These are phyloP conservation scores for Geotrichum candidum DNA, from an alignment of 1,139 yeast genomes.

Conservation along the genomic window DNA sequence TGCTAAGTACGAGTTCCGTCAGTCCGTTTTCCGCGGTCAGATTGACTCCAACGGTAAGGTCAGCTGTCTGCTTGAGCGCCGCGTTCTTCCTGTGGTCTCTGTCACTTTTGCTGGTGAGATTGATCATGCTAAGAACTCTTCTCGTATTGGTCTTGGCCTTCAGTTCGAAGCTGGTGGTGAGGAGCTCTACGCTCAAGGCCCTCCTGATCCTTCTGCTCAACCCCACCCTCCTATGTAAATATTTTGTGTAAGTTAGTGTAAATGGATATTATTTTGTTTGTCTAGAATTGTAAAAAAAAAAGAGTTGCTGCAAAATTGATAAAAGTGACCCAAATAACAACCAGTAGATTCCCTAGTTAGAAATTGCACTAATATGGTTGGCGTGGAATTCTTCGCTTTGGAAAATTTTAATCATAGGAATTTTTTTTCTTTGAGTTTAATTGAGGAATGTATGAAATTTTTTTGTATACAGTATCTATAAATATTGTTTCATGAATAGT, in stretches of 20 bases:
- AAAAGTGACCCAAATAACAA: background rate
- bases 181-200: conserved; percentile 49
- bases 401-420: no score
- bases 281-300: background rate
- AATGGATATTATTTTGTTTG: background rate
- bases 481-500: background rate
- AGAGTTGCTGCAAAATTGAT: background rate
- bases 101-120: conserved; percentile 89
- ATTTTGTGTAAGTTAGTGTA: background rate
- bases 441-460: background rate
- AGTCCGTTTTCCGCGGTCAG: conserved; percentile 93
- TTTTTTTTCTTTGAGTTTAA: background rate
- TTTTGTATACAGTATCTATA: background rate
- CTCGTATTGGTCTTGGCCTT: conserved; percentile 87
- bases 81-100: conserved; percentile 86
- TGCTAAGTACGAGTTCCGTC: conserved; percentile 97
- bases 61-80: conserved; percentile 83
- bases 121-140: conserved; percentile 80
- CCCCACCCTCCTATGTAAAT: conserved; percentile 33
- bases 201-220: conserved; percentile 24
- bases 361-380: background rate
- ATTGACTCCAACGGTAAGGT: conserved; percentile 89
- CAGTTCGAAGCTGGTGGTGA: conserved; percentile 96
- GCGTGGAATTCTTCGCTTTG: no score
- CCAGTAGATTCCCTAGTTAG: background rate